phyloP scores from a whole-genome alignment of 257 asterid genomes.

The Striga asiatica region DNA sequence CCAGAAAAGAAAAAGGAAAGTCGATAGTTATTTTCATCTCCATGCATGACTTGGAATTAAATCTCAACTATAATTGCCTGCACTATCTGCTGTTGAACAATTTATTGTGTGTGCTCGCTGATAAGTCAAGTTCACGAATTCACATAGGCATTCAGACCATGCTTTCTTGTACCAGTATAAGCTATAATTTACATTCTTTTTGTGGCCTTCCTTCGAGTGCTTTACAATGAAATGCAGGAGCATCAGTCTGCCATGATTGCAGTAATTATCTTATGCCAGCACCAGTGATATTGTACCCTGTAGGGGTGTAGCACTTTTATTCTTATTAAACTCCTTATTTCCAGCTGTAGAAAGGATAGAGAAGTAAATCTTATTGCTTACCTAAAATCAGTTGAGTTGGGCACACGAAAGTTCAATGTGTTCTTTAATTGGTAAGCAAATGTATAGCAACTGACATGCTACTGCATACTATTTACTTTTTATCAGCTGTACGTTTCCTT shows the following conservation, averaged over 20 bases:
- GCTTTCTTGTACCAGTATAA: neutral
- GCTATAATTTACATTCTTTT: neutral
- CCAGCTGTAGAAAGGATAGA: neutral
- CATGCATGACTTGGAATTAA: no score
- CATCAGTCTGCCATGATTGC: neutral
- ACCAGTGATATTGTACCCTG: neutral
- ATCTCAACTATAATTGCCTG: no score
- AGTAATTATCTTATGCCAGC: no score
- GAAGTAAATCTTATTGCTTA: conserved; percentile 7
- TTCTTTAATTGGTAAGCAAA: neutral
- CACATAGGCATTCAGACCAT: neutral
- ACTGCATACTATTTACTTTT: neutral
- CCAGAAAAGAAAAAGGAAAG: no score
- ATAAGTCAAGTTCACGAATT: no score
- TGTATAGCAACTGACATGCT: neutral
- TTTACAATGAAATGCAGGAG: neutral
- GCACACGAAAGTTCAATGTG: conserved; percentile 5
- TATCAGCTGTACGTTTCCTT: neutral
- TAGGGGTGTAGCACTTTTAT: no score
- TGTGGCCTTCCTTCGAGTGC: neutral
- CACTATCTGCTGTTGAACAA: no score
- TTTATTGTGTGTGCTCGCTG: no score
- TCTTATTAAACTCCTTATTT: neutral
- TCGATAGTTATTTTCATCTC: no score
- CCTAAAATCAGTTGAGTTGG: neutral